Evolutionary conservation across 352 stramenopile species (phyloP).

Genomic region (Pythium plurisporium): DNA sequence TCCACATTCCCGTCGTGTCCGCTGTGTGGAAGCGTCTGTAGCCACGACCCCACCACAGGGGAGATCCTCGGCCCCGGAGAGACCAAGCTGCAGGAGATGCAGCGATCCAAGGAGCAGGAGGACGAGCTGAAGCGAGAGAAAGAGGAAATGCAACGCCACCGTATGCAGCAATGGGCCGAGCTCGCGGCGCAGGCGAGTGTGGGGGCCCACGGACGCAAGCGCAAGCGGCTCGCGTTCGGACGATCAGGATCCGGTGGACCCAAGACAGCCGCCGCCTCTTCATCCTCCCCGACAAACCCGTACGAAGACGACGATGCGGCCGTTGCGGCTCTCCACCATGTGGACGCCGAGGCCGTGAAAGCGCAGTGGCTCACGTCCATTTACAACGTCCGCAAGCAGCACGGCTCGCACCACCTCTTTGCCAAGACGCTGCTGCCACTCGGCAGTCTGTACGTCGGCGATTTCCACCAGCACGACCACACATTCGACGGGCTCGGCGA

Average conservation of each 20-base stretch:
- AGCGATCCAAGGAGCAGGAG: slow-evolving; percentile 39
- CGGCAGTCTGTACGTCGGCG: slow-evolving; percentile 71
- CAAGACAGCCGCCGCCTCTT: neutral
- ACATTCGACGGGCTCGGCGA: slow-evolving; percentile 79
- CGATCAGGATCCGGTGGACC: neutral
- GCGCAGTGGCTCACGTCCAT: slow-evolving; percentile 54
- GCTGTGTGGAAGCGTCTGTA: slow-evolving; percentile 58
- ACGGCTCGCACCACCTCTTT: slow-evolving; percentile 28
- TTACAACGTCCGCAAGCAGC: slow-evolving; percentile 8
- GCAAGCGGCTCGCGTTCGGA: slow-evolving; percentile 37
- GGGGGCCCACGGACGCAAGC: slow-evolving; percentile 19
- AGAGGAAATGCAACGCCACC: slow-evolving; percentile 56
- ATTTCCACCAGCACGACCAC: slow-evolving; percentile 42
- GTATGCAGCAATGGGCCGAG: slow-evolving; percentile 59
- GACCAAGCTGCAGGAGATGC: slow-evolving; percentile 39
- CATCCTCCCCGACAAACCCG: neutral
- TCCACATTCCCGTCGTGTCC: slow-evolving; percentile 64
- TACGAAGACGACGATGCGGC: slow-evolving; percentile 16
- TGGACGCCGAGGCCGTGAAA: slow-evolving; percentile 13
- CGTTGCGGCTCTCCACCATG: slow-evolving; percentile 6
- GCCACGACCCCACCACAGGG: slow-evolving; percentile 43
- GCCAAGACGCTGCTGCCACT: slow-evolving; percentile 61
- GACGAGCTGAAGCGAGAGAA: slow-evolving; percentile 40
- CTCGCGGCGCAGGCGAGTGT: slow-evolving; percentile 34
- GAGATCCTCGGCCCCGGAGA: slow-evolving; percentile 62